These are phyloP conservation scores for Penicillium cosmopolitanum DNA, from an alignment of 495 filamentous ascomycete genomes.

Conservation along the genomic window DNA sequence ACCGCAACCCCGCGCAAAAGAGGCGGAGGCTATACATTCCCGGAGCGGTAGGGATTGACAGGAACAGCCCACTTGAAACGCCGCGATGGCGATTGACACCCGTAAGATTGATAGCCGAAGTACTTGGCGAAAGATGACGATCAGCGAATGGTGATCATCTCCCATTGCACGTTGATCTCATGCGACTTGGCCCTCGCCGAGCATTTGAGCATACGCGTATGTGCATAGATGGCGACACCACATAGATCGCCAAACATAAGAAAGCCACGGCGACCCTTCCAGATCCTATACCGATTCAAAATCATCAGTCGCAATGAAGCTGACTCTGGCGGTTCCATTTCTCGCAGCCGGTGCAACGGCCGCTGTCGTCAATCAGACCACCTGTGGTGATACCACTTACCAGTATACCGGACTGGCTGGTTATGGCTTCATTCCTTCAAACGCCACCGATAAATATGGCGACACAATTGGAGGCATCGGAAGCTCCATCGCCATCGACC, in stretches of 20 bases:
- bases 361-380: constrained; percentile 53
- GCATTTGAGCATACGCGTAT: not conserved
- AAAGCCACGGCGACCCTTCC: constrained; percentile 3
- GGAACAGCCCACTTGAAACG: constrained; percentile 1
- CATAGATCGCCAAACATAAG: not conserved
- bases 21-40: constrained; percentile 11
- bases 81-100: not conserved
- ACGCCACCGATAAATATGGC: constrained; percentile 69
- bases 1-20: not conserved
- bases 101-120: constrained; percentile 16
- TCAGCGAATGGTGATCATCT: constrained; percentile 17
- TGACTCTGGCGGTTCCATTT: constrained; percentile 19
- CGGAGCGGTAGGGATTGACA: constrained; percentile 5
- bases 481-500: constrained; percentile 67
- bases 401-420: constrained; percentile 72
- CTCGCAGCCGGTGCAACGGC: constrained; percentile 23
- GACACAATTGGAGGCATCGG: constrained; percentile 76
- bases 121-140: constrained; percentile 15
- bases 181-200: not conserved
- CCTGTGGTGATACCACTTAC: constrained; percentile 67
- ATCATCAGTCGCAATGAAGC: constrained; percentile 25
- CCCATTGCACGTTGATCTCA: constrained; percentile 15
- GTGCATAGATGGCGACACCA: not conserved
- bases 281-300: not conserved
- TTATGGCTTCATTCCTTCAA: constrained; percentile 64